phyloP scores from a whole-genome alignment of 495 filamentous ascomycete species.

The Xanthoparmelia taractica region DNA sequence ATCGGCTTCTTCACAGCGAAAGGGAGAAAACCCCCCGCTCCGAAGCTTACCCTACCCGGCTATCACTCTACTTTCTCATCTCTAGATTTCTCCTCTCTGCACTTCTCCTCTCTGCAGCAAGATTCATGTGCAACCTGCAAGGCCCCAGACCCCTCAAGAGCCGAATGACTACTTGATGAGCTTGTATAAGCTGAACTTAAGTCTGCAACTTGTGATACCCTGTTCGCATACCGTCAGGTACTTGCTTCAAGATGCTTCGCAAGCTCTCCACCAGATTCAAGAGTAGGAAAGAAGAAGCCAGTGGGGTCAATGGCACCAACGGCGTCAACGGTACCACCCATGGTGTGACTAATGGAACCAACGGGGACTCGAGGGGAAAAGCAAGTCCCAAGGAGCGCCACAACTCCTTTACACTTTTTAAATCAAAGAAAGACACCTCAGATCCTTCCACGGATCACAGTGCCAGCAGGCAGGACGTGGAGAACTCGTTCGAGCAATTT shows the following conservation, averaged over 20 bases:
- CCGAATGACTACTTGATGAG: not conserved
- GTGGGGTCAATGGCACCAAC: constrained; percentile 28
- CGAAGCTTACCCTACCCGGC: not conserved
- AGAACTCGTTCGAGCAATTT: constrained; percentile 51
- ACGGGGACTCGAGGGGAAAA: constrained; percentile 22
- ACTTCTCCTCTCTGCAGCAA: not conserved
- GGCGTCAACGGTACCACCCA: constrained; percentile 19
- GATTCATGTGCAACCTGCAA: not conserved
- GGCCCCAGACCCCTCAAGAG: not conserved
- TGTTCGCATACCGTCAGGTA: not conserved
- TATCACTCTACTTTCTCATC: not conserved
- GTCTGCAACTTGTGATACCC: not conserved
- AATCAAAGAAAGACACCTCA: constrained; percentile 29
- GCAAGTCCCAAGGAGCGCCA: constrained; percentile 15
- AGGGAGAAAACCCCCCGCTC: no score
- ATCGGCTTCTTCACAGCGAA: no score
- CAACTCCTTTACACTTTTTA: constrained; percentile 29
- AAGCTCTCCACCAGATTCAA: constrained; percentile 47
- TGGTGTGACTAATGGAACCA: constrained; percentile 13
- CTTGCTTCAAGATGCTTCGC: constrained; percentile 30
- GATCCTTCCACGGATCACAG: constrained; percentile 26
- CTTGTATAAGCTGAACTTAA: not conserved
- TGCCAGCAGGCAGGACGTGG: constrained; percentile 37
- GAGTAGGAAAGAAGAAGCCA: constrained; percentile 35
- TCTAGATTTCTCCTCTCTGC: not conserved